Conservation (phyloP, 108 stramenopile species). For the Phaeodactylum tricornutum region DNA sequence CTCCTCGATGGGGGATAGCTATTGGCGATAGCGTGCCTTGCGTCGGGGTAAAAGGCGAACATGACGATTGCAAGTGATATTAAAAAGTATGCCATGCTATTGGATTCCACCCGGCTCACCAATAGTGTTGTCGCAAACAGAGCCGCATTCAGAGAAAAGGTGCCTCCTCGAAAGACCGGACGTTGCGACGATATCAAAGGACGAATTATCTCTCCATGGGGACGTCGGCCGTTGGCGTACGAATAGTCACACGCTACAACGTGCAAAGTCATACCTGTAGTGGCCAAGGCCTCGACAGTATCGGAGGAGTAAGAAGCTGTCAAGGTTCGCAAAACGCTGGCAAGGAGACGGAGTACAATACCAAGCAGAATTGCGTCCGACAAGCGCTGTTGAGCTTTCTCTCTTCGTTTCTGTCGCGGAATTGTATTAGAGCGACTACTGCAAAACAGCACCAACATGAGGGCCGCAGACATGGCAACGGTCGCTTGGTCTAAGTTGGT, state of each 20-base stretch:
- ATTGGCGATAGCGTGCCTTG: conserved; percentile 34
- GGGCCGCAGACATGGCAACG: conserved; percentile 18
- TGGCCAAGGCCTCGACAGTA: conserved; percentile 59
- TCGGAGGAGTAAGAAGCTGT: conserved; percentile 73
- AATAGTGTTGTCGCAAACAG: conserved; percentile 64
- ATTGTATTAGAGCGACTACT: conserved; percentile 3
- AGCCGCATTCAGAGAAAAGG: conserved; percentile 54
- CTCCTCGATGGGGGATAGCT: conserved; percentile 13
- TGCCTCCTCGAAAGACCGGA: conserved; percentile 58
- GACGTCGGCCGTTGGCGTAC: conserved; percentile 45
- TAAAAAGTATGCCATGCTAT: conserved; percentile 36
- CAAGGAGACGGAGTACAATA: conserved; percentile 33
- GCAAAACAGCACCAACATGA: conserved; percentile 22
- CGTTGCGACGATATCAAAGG: conserved; percentile 8
- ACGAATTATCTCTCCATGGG: conserved; percentile 1
- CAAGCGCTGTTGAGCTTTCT: conserved; percentile 21
- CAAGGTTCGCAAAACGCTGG: conserved; percentile 43
- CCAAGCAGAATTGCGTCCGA: conserved; percentile 43
- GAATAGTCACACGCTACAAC: conserved; percentile 57
- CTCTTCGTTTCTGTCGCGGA: background rate
- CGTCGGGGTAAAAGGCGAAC: conserved; percentile 63
- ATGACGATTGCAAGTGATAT: conserved; percentile 40
- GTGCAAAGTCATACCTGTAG: conserved; percentile 44
- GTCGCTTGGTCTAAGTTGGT: conserved; percentile 4
- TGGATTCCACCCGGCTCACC: conserved; percentile 43